Evolutionary conservation across 352 stramenopile genomes (phyloP), one percentile per base, ranked within the genome.

Genomic region (Phytophthora palmivora): DNA sequence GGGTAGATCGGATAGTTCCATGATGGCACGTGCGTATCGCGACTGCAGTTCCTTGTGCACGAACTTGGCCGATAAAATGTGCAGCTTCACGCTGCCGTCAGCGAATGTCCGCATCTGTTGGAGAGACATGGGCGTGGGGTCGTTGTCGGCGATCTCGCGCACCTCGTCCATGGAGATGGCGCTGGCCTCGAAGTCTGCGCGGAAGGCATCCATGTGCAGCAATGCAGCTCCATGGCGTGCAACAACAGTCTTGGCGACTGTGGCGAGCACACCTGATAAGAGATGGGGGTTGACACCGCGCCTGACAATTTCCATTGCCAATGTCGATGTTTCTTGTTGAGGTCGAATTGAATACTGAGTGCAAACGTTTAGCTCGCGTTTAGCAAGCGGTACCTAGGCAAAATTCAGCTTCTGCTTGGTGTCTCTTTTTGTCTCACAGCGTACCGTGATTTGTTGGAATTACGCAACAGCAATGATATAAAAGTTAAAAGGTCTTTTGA

Each of bases 41-140:
- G 85, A 77, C 39, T 87, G 79, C 10, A 92, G 73, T 59, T 92
- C 83, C 34, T 89, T 86, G 64, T 90, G 83, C 46, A 92, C 69
- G 55, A 92, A 92, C 24, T 63, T 75, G 18, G 77, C 74, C 11
- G 76, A 78, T 48, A 86, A 47, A 34, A 92, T 42, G n/a, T 76
- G 74, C 62, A 84, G 70, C 42, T 89, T 83, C 47, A 78, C 74
- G 33, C 70, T 79, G 32, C 69, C 75, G 44, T 82, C 76, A 4
- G 83, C 80, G 28, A 88, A 90, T 24, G 70, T 78, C 62, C 84
- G 83, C 83, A 92, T 92, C 56, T 92, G 83, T 56, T 80, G 83
- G 39, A 92, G 75, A 30, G 78, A 82, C 74, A 92, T 77, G 39
- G 83, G 83, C 32, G 79, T 89, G 22, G 83, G 80, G 32, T 68